Evolutionary conservation across 1,139 yeast genomes (phyloP), one percentile per base, ranked within the genome.

Genomic region (Candida freyschussii): DNA sequence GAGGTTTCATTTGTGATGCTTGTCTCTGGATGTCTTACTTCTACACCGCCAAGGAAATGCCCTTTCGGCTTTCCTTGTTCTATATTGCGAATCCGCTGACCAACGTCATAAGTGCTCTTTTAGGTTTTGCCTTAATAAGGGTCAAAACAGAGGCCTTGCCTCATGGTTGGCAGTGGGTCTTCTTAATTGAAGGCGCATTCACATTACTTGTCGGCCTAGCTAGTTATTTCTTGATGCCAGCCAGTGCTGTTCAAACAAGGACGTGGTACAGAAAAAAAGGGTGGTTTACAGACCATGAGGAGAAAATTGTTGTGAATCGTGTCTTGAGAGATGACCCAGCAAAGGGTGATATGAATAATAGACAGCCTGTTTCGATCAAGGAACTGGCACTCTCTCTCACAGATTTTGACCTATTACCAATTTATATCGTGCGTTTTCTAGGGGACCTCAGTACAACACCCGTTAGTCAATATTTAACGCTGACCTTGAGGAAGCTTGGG

Each of bases 321-420:
- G 63, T 79, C 2, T 59, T 79, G 34, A 57, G 85, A 45, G 84
- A 78, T 52, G 87, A 79, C 47, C 85, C 86, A 6, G 58, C 72
- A 1, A 78, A 78, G 55, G 83, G 84, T 13, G 79, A 75, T 41
- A 75, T 77, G 82, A 65, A 76, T 49, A 78, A 78, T 50, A 64
- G 82, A 50, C 72, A 74, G 47, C 74, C 75, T 3, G 57, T 75
- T 14, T 49, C 62, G 12, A 48, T 57, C 5, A 55, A 44, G 31
- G 65, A 63, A 48, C 47, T 74, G 27, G 45, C 52, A 36, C 49
- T 53, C 23, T 60, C 75, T 4, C 37, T 73, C 5, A 31, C 46
- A 5, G 85, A 79, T 52, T 72, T 65, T 44, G 77, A 78, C 50
- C 47, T 76, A 33, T 68, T 77, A 74, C 84, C 84, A 8, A 55